Conservation (phyloP, 495 filamentous ascomycete genomes). For the Aspergillus sparsus region DNA sequence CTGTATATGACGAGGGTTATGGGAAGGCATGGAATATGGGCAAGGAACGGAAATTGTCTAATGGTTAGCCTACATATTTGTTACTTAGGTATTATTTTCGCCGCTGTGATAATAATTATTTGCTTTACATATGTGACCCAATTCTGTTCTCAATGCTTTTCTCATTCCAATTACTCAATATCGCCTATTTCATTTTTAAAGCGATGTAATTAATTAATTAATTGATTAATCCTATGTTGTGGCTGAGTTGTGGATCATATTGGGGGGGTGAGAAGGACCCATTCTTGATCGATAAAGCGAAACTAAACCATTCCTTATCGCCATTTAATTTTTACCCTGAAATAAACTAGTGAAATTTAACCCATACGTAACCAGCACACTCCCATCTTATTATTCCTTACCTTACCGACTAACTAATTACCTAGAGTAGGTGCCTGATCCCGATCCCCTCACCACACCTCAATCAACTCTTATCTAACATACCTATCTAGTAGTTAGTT, state of each 20-base stretch:
- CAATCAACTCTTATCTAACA: background rate
- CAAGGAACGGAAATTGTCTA: conserved; percentile 17
- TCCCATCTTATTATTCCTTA: too few relatives aligned
- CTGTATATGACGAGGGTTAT: conserved; percentile 7
- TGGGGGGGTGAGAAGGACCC: too few relatives aligned
- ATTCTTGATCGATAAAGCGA: too few relatives aligned
- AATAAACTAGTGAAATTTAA: too few relatives aligned
- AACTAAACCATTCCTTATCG: too few relatives aligned
- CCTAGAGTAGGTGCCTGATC: background rate
- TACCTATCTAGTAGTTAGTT: too few relatives aligned
- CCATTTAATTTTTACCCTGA: too few relatives aligned
- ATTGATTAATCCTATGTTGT: too few relatives aligned
- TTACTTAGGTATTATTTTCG: conserved; percentile 7
- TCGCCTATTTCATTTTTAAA: background rate
- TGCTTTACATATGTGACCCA: background rate
- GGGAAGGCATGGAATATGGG: conserved; percentile 17
- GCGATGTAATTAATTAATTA: background rate
- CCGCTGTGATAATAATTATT: conserved; percentile 12
- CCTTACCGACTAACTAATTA: too few relatives aligned
- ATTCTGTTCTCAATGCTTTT: background rate
- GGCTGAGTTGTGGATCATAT: too few relatives aligned
- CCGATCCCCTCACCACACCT: background rate
- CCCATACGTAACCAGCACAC: background rate
- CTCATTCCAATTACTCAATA: background rate
- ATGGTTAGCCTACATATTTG: conserved; percentile 19